Evolutionary conservation across 2,329 filamentous ascomycete genomes (phyloP), one percentile per base, ranked within the genome.

Genomic region (Colletotrichum chrysophilum): DNA sequence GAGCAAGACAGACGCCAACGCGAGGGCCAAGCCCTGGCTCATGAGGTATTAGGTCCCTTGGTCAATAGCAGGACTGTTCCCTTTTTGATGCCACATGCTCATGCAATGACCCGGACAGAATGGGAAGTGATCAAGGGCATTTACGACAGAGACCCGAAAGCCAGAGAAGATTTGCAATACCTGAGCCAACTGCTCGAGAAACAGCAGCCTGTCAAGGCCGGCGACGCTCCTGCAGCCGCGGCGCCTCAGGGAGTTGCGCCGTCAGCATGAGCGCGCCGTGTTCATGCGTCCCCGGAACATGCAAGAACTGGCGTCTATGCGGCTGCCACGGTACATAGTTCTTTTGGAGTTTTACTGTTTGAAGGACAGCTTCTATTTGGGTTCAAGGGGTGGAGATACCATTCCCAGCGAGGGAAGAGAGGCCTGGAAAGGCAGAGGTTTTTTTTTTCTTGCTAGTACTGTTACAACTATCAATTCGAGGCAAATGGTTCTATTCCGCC

Each of bases 91-190:
- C 91, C 92, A 7, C 92, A 94, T 78, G 93, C 93, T 1, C 91
- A 89, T 24, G 89, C 90, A 66, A 95, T 94, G 88, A 89, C 92
- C 61, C 88, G 91, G n/a, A 86, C 90, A 18, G 94, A 97, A 81
- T 93, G 97, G 90, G 88, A 91, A 71, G 91, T 97, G 32, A 91
- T 98, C 77, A 89, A 90, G 67, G 88, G 90, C 52, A 93, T 96
- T 16, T 88, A 95, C 28, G 89, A 92, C 66, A 87, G 89, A 13
- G 92, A 95, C 70, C 91, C 92, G 1, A 89, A 89, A 26, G 91
- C 94, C 0, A 88, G 91, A 26, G 89, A 92, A 3, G 92, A 96
- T 79, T 83, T 93, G 21, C 85, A 88, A 66, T 87, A 91, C 69
- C 85, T 93, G 5, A 91, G 90, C 43, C 83, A 85, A 61, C 84